Evolutionary conservation across 345 rosid genomes (phyloP).

Genomic region (Erodium maritimum): DNA sequence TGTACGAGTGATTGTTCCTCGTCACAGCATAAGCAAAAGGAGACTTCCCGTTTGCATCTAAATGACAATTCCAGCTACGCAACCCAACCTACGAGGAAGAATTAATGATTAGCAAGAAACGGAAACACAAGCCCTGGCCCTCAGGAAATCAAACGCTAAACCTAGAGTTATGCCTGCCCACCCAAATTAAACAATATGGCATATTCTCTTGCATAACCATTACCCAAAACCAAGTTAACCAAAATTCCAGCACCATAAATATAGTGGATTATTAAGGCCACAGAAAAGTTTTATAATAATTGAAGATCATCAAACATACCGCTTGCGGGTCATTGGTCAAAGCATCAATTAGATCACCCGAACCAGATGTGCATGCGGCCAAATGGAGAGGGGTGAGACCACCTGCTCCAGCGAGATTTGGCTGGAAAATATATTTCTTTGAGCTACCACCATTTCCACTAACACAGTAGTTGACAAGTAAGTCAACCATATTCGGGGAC

Average conservation of each 20-base stretch:
- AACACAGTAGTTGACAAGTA: conserved; percentile 42
- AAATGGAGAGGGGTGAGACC: conserved; percentile 77
- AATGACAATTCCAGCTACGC: conserved; percentile 53
- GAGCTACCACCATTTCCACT: conserved; percentile 14
- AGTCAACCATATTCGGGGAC: conserved; percentile 50
- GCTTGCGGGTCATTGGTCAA: conserved; percentile 78
- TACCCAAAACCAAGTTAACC: too few species aligned
- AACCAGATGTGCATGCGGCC: conserved; percentile 65
- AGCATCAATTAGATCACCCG: conserved; percentile 51
- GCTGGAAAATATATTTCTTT: conserved; percentile 39
- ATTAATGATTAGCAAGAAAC: too few species aligned
- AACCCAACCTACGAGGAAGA: conserved; percentile 42
- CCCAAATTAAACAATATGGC: too few species aligned
- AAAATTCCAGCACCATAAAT: too few species aligned
- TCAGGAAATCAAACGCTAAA: too few species aligned
- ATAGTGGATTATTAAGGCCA: too few species aligned
- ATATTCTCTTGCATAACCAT: too few species aligned
- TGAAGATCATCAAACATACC: conserved; percentile 24
- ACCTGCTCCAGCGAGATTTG: conserved; percentile 57
- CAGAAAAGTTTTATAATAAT: too few species aligned
- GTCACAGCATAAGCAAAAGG: conserved; percentile 51
- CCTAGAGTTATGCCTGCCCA: too few species aligned
- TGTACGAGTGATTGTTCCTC: conserved; percentile 56
- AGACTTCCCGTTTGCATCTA: conserved; percentile 48
- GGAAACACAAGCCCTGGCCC: too few species aligned